Evolutionary conservation across 2,329 filamentous ascomycete genomes (phyloP).

Genomic region (Fusarium torulosum): DNA sequence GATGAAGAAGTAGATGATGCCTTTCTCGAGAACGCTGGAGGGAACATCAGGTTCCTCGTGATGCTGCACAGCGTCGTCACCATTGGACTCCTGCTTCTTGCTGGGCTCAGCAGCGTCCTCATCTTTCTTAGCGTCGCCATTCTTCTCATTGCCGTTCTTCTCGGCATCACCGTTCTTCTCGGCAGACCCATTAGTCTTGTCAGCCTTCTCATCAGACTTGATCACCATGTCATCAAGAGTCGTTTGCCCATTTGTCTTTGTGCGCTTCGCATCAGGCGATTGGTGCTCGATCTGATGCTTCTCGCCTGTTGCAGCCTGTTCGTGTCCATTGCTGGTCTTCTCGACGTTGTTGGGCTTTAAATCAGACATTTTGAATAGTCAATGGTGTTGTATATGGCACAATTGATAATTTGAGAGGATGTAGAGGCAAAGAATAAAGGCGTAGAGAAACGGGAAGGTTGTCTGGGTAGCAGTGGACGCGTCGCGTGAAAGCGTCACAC

Average conservation of each 20-base stretch:
- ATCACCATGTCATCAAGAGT: slow-evolving; percentile 41
- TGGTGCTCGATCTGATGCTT: slow-evolving; percentile 50
- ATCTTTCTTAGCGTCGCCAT: slow-evolving; percentile 10
- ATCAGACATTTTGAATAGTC: slow-evolving; percentile 29
- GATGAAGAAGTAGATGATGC: slow-evolving; percentile 92
- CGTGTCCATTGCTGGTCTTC: slow-evolving; percentile 23
- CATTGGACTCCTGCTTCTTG: slow-evolving; percentile 17
- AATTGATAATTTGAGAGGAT: slow-evolving; percentile 1
- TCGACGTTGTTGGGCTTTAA: slow-evolving; percentile 15
- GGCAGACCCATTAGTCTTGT: neutral
- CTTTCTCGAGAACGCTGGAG: slow-evolving; percentile 81
- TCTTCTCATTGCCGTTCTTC: slow-evolving; percentile 5
- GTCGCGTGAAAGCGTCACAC: slow-evolving; percentile 35
- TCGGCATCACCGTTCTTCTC: neutral
- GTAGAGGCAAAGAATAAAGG: neutral
- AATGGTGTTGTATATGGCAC: neutral
- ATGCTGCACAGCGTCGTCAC: slow-evolving; percentile 37
- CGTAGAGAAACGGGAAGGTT: neutral
- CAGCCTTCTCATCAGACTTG: slow-evolving; percentile 9
- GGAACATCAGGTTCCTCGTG: slow-evolving; percentile 51
- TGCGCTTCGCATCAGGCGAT: slow-evolving; percentile 45
- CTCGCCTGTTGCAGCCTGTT: slow-evolving; percentile 38
- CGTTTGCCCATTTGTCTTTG: slow-evolving; percentile 43
- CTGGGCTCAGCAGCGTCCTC: slow-evolving; percentile 3
- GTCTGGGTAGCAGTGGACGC: slow-evolving; percentile 10